phyloP scores from a whole-genome alignment of 2,329 filamentous ascomycete genomes.

The Colletotrichum salicis region DNA sequence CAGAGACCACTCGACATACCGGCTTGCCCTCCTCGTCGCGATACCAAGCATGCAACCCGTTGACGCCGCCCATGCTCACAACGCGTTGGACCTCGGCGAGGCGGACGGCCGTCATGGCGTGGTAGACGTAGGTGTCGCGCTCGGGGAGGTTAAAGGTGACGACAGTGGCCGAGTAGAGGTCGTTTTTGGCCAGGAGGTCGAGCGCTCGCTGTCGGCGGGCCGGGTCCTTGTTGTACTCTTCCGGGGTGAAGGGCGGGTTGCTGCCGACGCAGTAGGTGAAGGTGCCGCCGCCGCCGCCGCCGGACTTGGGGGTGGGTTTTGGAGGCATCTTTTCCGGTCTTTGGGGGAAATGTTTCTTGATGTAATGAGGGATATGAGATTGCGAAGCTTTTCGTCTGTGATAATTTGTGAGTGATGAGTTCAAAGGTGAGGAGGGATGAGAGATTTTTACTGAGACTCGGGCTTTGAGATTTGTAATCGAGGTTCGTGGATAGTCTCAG shows the following conservation, averaged over 20 bases:
- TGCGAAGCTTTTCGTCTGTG: neutral
- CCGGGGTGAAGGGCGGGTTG: constrained; percentile 53
- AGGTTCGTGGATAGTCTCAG: neutral
- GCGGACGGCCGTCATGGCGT: constrained; percentile 61
- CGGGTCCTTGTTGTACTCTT: constrained; percentile 51
- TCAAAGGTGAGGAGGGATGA: neutral
- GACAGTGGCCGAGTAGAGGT: constrained; percentile 57
- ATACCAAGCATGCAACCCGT: constrained; percentile 63
- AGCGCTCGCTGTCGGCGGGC: constrained; percentile 49
- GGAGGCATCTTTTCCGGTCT: neutral
- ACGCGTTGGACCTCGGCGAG: constrained; percentile 60
- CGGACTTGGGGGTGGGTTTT: constrained; percentile 20
- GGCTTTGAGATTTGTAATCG: neutral
- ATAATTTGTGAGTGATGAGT: neutral
- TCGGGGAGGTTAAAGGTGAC: constrained; percentile 56
- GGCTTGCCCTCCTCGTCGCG: constrained; percentile 47
- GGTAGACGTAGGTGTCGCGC: constrained; percentile 60
- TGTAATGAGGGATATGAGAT: too few relatives aligned
- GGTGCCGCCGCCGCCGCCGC: constrained; percentile 32
- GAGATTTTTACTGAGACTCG: neutral
- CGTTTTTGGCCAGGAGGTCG: constrained; percentile 50
- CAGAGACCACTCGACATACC: constrained; percentile 39
- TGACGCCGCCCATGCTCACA: constrained; percentile 54
- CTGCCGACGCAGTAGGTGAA: constrained; percentile 57
- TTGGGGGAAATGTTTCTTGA: neutral